Evolutionary conservation across 371 early-diverging fungal genomes (phyloP).

Genomic region (Rhizomucor miehei): DNA sequence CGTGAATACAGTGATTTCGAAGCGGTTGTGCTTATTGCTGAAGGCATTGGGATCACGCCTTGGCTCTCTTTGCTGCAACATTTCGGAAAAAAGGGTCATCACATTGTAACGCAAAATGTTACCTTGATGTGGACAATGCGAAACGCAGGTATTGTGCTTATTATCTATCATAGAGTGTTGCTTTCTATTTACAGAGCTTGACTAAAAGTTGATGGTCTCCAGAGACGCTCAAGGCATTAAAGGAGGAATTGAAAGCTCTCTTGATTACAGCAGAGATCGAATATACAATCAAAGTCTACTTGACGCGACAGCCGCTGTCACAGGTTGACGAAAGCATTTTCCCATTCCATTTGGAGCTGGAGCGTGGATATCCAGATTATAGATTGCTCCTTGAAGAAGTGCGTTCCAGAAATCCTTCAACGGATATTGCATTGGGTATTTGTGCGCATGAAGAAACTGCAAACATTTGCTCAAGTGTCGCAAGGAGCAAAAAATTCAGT

Average conservation of each 20-base stretch:
- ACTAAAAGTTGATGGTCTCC: not conserved
- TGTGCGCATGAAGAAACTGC: slow-evolving; percentile 34
- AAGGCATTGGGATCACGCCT: slow-evolving; percentile 45
- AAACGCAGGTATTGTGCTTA: slow-evolving; percentile 15
- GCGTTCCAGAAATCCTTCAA: slow-evolving; percentile 1
- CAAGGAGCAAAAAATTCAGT: slow-evolving; percentile 15
- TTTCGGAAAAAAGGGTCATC: slow-evolving; percentile 12
- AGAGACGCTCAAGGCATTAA: slow-evolving; percentile 9
- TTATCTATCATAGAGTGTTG: not conserved
- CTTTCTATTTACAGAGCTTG: not conserved
- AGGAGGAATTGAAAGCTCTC: slow-evolving; percentile 4
- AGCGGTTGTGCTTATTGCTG: slow-evolving; percentile 29
- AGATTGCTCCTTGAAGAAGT: slow-evolving; percentile 8
- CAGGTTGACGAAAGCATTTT: not conserved
- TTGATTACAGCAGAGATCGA: slow-evolving; percentile 1
- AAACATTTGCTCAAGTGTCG: slow-evolving; percentile 13
- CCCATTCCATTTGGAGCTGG: not conserved
- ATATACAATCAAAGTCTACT: slow-evolving; percentile 1
- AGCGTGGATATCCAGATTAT: slow-evolving; percentile 16
- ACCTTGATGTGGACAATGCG: slow-evolving; percentile 27
- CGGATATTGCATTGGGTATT: slow-evolving; percentile 22
- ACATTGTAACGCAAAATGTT: slow-evolving; percentile 13
- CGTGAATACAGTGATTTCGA: slow-evolving; percentile 26
- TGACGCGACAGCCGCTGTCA: slow-evolving; percentile 6
- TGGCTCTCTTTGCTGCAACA: slow-evolving; percentile 37